Evolutionary conservation across 441 rosid species (phyloP), one percentile per base, ranked within the genome.

Genomic region (Cnidoscolus chayamansa): DNA sequence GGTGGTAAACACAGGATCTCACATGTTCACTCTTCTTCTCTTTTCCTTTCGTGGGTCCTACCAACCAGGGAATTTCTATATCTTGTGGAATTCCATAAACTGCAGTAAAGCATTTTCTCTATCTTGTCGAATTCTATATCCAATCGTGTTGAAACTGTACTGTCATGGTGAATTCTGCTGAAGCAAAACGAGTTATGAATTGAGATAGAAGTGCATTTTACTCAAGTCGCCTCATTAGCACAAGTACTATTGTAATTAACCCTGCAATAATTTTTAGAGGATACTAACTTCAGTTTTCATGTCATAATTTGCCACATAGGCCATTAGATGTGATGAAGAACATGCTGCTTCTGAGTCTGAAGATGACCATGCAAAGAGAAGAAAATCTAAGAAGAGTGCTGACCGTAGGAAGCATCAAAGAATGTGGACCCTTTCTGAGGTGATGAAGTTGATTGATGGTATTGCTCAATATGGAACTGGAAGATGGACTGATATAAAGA

Each of bases 401-500:
- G 97, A 88, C 78, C 81, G 97, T 72, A 85, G 99, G 86, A 92
- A 89, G 88, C 85, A 89, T 76, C 96, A 92, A 81, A 89, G 85
- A 72, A 81, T 88, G 93, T 92, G 98, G 99, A 88, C 93, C 45
- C 77, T 80, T 78, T 76, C 85, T 1, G 99, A 95, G 81, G 98
- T 91, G 79, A 79, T 79, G 68, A 89, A 86, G 75, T 78, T 95
- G 84, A 78, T 92, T 78, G 93, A 95, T 79, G 99, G 98, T 63
- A 87, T 95, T 77, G 81, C 92, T 82, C 83, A 83, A 73, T 89
- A 74, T 74, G 98, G 97, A 81, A 93, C 90, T 73, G 96, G 98
- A 59, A 90, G 84, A 82, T 94, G 99, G 98, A 94, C 97, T 1
- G 94, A 91, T 78, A 92, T 94, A 82, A 90, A 90, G 83, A 88